Evolutionary conservation across 345 rosid species (phyloP), one percentile per base, ranked within the genome.

Genomic region (Cardamine resedifolia): DNA sequence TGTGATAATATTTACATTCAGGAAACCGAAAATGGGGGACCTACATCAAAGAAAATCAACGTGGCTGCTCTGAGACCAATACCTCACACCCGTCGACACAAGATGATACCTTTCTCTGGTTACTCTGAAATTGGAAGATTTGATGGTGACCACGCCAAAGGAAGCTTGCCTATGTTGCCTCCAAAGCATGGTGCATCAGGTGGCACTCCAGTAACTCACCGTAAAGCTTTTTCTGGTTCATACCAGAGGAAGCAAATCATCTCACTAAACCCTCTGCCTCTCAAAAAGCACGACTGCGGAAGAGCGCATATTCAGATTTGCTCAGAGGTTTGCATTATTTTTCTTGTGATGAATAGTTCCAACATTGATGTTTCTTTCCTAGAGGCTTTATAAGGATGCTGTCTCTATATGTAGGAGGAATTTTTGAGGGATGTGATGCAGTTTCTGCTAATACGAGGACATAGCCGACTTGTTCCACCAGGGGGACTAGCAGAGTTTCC

Each of bases 381-480:
- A 14, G 66, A 38, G 20, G 27, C 36, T 58, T 58, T 50, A 69
- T 19, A 53, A 1, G 11, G 52, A 34, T 21, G 60, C 58, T 78
- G 28, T 53, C 21, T n/a, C 51, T 52, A 77, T 56, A 77, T 61
- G 68, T 83, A 96, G 99, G 99, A 96, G 81, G 99, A 96, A 34
- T 96, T 96, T 85, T 74, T 96, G 76, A 88, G 88, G 82, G 99
- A 96, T 75, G 97, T 96, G 39, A 90, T 96, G 98, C 94, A 96
- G 79, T 96, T 96, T 81, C 71, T 96, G 56, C 57, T 92, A 60
- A 94, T 87, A 56, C 94, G 99, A 26, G 99, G 99, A 34, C 98
- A 96, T 81, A 77, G 75, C 76, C 96, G 99, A 68, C 99, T 96
- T 51, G 97, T 92, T 77, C 99, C 99, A 70, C 98, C 90, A 68